Percentiles rank a stretch among this genome's conserved stretches.
Evolutionary conservation across 345 rosid species (phyloP).

Genomic region (Raphanus raphanistrum): DNA sequence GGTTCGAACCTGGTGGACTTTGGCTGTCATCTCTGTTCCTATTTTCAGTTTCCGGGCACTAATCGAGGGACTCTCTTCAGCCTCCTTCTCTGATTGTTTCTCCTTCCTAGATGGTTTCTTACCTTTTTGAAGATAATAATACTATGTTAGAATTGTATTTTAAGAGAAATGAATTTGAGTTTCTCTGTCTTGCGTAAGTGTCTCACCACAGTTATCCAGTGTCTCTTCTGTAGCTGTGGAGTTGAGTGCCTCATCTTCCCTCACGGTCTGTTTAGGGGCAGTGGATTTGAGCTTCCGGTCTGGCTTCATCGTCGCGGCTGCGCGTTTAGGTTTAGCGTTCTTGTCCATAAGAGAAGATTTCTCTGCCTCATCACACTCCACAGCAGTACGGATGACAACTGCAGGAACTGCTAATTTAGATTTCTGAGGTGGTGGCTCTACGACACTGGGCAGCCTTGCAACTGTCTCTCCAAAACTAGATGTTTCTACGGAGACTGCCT

Average conservation of each 20-base stretch:
- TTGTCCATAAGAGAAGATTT: constrained; percentile 41
- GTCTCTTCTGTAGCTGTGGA: constrained; percentile 12
- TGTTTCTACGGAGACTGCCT: constrained; percentile 40
- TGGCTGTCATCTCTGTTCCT: constrained; percentile 64
- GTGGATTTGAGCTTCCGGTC: constrained; percentile 29
- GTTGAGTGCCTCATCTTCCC: constrained; percentile 17
- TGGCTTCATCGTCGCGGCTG: constrained; percentile 2
- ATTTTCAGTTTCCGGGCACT: constrained; percentile 58
- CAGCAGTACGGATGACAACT: constrained; percentile 75
- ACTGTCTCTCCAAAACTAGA: constrained; percentile 50
- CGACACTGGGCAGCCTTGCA: constrained; percentile 39
- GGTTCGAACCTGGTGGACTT: constrained; percentile 61
- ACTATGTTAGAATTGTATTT: constrained; percentile 17
- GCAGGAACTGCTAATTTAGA: constrained; percentile 50
- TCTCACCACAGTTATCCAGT: constrained; percentile 11
- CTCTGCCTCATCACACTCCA: constrained; percentile 84
- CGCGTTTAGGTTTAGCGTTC: constrained; percentile 32
- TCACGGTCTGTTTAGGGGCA: constrained; percentile 33
- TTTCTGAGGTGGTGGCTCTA: constrained; percentile 40
- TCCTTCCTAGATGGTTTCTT: constrained; percentile 29
- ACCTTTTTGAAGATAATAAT: constrained; percentile 16
- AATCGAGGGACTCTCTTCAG: constrained; percentile 30
- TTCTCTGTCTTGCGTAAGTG: constrained; percentile 31
- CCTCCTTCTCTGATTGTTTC: constrained; percentile 28
- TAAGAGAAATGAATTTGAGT: constrained; percentile 26